These are phyloP conservation scores for Carex kokanica DNA, from an alignment of 176 grass and related monocot species.

Conservation along the genomic window DNA sequence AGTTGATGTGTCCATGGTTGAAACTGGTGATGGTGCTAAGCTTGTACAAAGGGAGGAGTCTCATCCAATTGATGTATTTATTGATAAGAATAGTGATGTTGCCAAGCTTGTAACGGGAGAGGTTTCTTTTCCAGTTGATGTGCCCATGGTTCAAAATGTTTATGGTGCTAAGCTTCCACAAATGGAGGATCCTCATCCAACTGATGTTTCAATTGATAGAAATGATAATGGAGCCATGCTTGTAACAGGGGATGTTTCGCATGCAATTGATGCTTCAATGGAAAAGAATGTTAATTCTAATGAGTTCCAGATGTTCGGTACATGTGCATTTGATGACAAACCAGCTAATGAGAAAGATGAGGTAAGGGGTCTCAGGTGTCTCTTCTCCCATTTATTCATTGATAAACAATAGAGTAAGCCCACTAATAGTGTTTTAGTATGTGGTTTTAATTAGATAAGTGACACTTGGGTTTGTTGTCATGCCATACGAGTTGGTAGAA, in stretches of 20 bases:
- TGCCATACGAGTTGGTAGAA: background rate
- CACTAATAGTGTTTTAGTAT: constrained; percentile 1
- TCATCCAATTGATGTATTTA: background rate
- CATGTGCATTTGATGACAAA: background rate
- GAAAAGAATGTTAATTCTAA: background rate
- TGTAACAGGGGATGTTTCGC: background rate
- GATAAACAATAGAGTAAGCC: background rate
- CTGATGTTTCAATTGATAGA: background rate
- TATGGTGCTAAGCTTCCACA: background rate
- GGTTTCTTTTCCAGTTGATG: background rate
- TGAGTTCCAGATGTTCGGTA: background rate
- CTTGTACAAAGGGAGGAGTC: background rate
- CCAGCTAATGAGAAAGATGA: background rate
- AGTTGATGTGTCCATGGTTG: background rate
- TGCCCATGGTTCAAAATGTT: background rate
- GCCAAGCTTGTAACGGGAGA: background rate
- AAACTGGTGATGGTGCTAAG: background rate
- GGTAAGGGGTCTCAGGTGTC: background rate
- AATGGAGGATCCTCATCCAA: background rate
- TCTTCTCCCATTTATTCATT: background rate
- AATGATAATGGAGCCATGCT: background rate
- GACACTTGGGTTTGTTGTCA: background rate
- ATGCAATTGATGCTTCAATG: background rate
- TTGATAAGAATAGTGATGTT: background rate
- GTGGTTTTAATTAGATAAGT: background rate